These are phyloP conservation scores for Globisporangium spinosum DNA, from an alignment of 352 stramenopile genomes.

Conservation along the genomic window DNA sequence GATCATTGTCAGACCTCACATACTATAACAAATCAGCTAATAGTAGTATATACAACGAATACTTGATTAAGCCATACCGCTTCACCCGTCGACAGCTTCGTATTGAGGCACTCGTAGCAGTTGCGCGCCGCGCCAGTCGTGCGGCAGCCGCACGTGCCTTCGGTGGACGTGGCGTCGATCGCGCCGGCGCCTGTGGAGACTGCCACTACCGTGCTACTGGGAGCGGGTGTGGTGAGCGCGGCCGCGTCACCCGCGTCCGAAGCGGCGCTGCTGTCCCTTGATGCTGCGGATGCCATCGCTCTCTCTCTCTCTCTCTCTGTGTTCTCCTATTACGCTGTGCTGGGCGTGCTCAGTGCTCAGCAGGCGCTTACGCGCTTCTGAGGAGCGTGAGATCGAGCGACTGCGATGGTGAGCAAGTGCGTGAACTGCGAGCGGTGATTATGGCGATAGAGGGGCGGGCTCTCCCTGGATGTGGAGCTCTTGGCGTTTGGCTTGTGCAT, in stretches of 20 bases:
- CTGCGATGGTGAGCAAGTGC: neutral
- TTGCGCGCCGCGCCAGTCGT: constrained; percentile 14
- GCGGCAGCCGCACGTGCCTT: constrained; percentile 11
- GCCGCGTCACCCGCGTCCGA: neutral
- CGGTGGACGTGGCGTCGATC: neutral
- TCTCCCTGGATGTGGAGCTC: neutral
- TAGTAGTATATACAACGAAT: too few relatives aligned
- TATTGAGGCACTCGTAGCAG: constrained; percentile 32
- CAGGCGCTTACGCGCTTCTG: neutral
- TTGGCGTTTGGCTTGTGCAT: neutral
- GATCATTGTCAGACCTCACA: neutral
- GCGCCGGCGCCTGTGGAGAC: neutral
- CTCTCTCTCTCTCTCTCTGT: neutral
- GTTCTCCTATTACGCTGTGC: neutral
- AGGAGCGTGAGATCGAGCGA: neutral
- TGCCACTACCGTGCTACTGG: neutral
- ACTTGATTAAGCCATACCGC: too few relatives aligned
- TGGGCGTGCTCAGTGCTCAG: neutral
- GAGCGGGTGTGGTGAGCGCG: too few relatives aligned
- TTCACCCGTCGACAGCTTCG: constrained; percentile 21
- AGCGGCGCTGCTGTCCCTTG: neutral
- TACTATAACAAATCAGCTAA: too few relatives aligned
- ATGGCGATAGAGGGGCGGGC: neutral
- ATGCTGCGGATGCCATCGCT: neutral
- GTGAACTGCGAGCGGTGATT: neutral